Evolutionary conservation across 2,329 filamentous ascomycete species (phyloP).

Genomic region (Parascedosporium putredinis): DNA sequence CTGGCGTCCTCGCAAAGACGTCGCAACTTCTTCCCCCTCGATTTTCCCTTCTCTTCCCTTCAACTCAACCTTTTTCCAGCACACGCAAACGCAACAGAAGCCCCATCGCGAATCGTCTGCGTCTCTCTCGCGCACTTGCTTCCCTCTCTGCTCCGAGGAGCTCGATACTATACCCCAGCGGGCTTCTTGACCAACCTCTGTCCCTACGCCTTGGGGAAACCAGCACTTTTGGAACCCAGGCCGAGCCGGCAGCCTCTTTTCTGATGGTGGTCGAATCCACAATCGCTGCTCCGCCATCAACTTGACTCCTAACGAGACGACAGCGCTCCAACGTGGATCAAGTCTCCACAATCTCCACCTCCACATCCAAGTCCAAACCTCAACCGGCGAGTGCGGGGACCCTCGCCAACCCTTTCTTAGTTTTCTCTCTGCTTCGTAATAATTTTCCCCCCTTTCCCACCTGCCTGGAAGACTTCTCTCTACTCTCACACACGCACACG

Average conservation of each 20-base stretch:
- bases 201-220: too few species aligned
- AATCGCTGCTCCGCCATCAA: background rate
- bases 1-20: background rate
- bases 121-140: too few species aligned
- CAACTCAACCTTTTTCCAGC: too few species aligned
- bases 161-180: too few species aligned
- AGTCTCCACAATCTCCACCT: constrained; percentile 2
- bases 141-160: too few species aligned
- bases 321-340: background rate
- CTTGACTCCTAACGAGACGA: background rate
- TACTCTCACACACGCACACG: background rate
- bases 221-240: background rate
- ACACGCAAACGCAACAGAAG: too few species aligned
- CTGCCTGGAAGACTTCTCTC: background rate
- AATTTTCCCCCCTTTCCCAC: background rate
- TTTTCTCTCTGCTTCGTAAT: too few species aligned
- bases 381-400: background rate
- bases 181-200: too few species aligned
- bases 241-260: constrained; percentile 9
- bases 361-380: background rate
- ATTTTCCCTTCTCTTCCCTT: background rate
- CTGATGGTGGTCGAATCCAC: background rate
- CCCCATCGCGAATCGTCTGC: too few species aligned
- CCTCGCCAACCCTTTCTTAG: background rate
- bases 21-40: constrained; percentile 4